A percentile compares a stretch with the other conserved stretches of the same genome.
These are phyloP conservation scores for Ustilago nuda DNA, from an alignment of 1,284 basidiomycete genomes.

Conservation along the genomic window DNA sequence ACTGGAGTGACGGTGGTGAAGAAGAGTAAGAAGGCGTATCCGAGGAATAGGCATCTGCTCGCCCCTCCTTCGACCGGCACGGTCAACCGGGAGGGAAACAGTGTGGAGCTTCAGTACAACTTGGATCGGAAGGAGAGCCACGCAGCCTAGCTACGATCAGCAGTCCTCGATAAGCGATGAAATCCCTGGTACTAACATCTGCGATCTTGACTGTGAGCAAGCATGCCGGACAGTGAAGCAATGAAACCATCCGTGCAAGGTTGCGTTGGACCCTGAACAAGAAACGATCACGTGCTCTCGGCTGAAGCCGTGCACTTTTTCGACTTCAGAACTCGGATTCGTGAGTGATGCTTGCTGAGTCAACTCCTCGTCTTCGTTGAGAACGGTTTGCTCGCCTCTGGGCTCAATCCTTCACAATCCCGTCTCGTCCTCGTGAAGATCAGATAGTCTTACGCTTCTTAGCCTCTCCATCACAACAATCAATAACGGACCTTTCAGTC, in stretches of 20 bases:
- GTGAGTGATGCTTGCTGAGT: conserved; percentile 16
- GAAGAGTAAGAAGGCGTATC: conserved; percentile 21
- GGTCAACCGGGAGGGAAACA: conserved; percentile 22
- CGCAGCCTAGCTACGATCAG: conserved; percentile 8
- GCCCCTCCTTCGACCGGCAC: conserved; percentile 23
- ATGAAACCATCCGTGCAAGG: neutral
- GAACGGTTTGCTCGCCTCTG: no score
- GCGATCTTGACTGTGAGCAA: neutral
- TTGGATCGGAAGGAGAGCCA: conserved; percentile 29
- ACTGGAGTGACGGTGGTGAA: conserved; percentile 35
- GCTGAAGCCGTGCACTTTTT: conserved; percentile 8
- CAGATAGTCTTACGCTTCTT: neutral
- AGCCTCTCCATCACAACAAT: neutral
- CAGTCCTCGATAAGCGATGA: neutral
- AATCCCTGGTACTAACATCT: neutral
- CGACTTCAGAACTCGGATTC: conserved; percentile 5
- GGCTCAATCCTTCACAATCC: conserved; percentile 27
- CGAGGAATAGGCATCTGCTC: conserved; percentile 24
- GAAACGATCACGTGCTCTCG: conserved; percentile 4
- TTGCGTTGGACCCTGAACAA: conserved; percentile 13
- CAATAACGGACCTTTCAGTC: neutral
- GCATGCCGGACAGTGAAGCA: neutral
- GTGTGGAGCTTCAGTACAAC: conserved; percentile 35
- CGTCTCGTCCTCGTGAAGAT: neutral
- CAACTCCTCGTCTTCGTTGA: no score